A percentile compares a stretch with the other conserved stretches of the same genome.
These are phyloP conservation scores for Lactarius psammicola DNA, from an alignment of 768 basidiomycete genomes.

Conservation along the genomic window DNA sequence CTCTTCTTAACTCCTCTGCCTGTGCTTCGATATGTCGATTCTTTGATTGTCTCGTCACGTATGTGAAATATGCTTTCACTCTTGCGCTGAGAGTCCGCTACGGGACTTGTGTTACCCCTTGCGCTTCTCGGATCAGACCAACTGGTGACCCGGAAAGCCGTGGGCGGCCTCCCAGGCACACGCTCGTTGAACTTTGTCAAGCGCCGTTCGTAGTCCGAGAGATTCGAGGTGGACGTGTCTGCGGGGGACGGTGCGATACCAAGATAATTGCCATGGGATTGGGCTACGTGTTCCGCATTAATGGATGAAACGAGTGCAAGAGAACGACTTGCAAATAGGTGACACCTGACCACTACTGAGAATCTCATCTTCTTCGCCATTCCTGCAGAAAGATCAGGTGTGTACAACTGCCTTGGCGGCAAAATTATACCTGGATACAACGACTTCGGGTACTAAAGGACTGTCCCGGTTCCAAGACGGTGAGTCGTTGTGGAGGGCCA, in stretches of 20 bases:
- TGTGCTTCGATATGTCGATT: not conserved
- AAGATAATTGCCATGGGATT: slow-evolving; percentile 7
- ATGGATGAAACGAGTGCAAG: not conserved
- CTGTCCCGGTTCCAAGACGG: slow-evolving; percentile 26
- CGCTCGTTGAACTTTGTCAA: slow-evolving; percentile 43
- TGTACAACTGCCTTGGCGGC: not conserved
- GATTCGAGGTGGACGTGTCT: slow-evolving; percentile 29
- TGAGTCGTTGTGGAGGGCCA: slow-evolving; percentile 26
- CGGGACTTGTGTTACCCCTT: slow-evolving; percentile 32
- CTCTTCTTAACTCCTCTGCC: slow-evolving; percentile 10
- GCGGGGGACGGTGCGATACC: slow-evolving; percentile 19
- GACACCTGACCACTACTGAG: slow-evolving; percentile 78
- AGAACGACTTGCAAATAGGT: slow-evolving; percentile 52
- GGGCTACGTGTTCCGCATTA: slow-evolving; percentile 14
- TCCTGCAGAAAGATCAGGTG: slow-evolving; percentile 13
- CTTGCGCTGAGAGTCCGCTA: not conserved
- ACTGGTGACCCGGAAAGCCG: slow-evolving; percentile 47
- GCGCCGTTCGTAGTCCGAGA: slow-evolving; percentile 38
- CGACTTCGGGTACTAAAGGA: slow-evolving; percentile 40
- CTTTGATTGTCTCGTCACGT: slow-evolving; percentile 13
- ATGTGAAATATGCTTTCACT: slow-evolving; percentile 11
- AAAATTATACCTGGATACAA: slow-evolving; percentile 41
- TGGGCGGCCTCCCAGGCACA: slow-evolving; percentile 38
- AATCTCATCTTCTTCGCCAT: slow-evolving; percentile 60
- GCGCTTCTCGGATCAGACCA: slow-evolving; percentile 56